Percentiles rank a stretch among this genome's conserved stretches.
These are phyloP conservation scores for Sporothrix mexicana DNA, from an alignment of 2,329 filamentous ascomycete genomes.

Conservation along the genomic window DNA sequence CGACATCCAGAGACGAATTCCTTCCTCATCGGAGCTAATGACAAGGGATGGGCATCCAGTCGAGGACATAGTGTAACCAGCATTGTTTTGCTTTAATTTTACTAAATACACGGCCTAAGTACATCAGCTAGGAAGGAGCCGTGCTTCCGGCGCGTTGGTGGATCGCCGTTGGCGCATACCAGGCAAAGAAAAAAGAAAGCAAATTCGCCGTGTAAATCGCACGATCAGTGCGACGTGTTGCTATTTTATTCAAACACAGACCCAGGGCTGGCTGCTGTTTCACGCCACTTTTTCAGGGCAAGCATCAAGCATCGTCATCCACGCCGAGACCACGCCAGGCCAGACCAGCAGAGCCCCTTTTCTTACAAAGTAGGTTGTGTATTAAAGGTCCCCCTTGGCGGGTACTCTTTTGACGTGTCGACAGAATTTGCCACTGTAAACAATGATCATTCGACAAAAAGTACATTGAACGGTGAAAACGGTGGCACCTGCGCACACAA, in stretches of 20 bases:
- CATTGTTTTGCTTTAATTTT: background rate
- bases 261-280: background rate
- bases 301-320: background rate
- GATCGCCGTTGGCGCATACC: background rate
- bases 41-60: background rate
- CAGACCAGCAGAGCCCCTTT: background rate
- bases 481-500: too few relatives aligned
- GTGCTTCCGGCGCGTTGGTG: conserved; percentile 1
- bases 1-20: background rate
- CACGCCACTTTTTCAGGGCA: conserved; percentile 9
- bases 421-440: too few relatives aligned
- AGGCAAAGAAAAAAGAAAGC: background rate
- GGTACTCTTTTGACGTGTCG: too few relatives aligned
- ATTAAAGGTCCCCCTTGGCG: too few relatives aligned
- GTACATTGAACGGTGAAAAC: too few relatives aligned
- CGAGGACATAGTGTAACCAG: background rate
- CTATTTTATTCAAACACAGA: background rate
- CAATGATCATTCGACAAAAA: too few relatives aligned
- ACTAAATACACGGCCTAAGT: background rate
- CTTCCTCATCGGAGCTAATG: conserved; percentile 5
- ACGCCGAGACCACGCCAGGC: background rate
- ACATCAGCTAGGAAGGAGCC: conserved; percentile 7
- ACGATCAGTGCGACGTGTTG: background rate
- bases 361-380: too few relatives aligned
- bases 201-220: background rate